phyloP scores from a whole-genome alignment of 2,329 filamentous ascomycete genomes.

The Aspergillus pseudotamarii region DNA sequence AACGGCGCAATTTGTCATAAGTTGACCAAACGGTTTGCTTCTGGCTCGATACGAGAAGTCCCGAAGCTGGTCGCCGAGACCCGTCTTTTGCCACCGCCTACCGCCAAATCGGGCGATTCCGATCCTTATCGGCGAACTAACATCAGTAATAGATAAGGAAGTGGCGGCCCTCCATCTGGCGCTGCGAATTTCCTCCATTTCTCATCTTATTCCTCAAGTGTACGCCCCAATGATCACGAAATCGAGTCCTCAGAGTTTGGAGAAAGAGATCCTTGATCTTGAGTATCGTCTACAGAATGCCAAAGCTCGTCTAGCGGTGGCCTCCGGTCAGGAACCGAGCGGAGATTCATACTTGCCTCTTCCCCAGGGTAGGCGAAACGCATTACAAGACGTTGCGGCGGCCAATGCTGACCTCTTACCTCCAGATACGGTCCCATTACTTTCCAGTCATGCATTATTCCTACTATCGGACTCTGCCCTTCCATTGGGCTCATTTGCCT shows the following conservation, averaged over 20 bases:
- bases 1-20: background rate
- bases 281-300: conserved; percentile 52
- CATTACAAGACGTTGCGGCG: background rate
- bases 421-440: conserved; percentile 13
- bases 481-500: conserved; percentile 67
- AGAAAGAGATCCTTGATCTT: conserved; percentile 49
- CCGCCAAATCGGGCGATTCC: conserved; percentile 17
- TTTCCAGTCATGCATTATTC: conserved; percentile 56
- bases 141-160: conserved; percentile 15
- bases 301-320: conserved; percentile 42
- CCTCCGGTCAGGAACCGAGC: conserved; percentile 12
- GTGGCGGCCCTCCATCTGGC: background rate
- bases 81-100: conserved; percentile 13
- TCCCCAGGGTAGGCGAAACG: conserved; percentile 10
- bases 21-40: conserved; percentile 1
- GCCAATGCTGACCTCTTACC: background rate
- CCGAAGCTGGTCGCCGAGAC: conserved; percentile 14
- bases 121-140: conserved; percentile 9
- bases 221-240: conserved; percentile 27
- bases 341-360: conserved; percentile 12
- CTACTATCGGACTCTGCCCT: conserved; percentile 66
- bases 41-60: background rate
- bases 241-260: conserved; percentile 24
- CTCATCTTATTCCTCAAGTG: background rate
- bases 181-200: background rate